These are phyloP conservation scores for Micromonas commoda DNA, from an alignment of 139 green algal species.

Conservation along the genomic window DNA sequence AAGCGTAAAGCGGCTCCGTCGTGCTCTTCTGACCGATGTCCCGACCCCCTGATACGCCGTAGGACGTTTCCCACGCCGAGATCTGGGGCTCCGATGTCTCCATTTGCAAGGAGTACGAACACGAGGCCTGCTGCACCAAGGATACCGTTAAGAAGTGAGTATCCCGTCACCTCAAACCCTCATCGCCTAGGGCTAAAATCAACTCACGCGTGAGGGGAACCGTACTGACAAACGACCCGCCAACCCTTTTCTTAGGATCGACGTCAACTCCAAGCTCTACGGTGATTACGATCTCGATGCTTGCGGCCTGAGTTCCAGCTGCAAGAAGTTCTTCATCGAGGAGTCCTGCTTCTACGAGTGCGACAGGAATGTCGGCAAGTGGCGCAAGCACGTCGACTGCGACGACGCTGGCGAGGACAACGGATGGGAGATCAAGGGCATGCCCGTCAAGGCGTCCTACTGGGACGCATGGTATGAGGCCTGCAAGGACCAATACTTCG, in stretches of 20 bases:
- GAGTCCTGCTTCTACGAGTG: slow-evolving; percentile 43
- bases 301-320: slow-evolving; percentile 8
- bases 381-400: slow-evolving; percentile 27
- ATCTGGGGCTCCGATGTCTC: slow-evolving; percentile 18
- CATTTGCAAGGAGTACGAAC: slow-evolving; percentile 25
- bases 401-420: slow-evolving; percentile 14
- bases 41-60: too few species aligned
- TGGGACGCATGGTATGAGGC: slow-evolving; percentile 39
- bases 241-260: too few species aligned
- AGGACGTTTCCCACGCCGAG: background rate
- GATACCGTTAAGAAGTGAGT: slow-evolving; percentile 27
- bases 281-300: background rate
- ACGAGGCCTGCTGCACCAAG: slow-evolving; percentile 31
- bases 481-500: slow-evolving; percentile 41
- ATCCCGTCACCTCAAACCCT: too few species aligned
- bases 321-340: slow-evolving; percentile 31
- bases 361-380: slow-evolving; percentile 39
- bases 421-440: slow-evolving; percentile 30
- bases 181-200: too few species aligned
- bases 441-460: slow-evolving; percentile 38
- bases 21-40: too few species aligned
- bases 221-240: too few species aligned
- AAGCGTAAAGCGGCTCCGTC: too few species aligned
- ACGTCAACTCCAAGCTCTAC: slow-evolving; percentile 20
- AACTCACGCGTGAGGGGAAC: too few species aligned